These are phyloP conservation scores for Tulasnella sp. DNA, from an alignment of 768 basidiomycete species.

Conservation along the genomic window DNA sequence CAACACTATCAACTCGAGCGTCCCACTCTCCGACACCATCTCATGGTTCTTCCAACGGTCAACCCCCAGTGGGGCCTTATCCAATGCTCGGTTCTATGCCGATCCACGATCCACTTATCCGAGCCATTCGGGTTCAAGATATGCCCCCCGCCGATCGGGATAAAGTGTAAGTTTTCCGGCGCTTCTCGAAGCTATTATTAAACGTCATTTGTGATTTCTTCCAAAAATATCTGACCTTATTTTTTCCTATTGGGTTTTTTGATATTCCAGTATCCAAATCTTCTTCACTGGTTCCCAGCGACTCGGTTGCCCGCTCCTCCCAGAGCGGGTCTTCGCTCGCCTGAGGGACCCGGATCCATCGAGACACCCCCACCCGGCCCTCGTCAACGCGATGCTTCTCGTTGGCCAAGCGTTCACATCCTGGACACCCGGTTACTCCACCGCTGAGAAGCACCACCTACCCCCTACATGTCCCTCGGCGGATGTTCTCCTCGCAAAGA, in stretches of 20 bases:
- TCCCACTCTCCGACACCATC: constrained; percentile 9
- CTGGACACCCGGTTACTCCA: constrained; percentile 5
- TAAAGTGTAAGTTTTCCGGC: constrained; percentile 1
- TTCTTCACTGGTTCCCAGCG: constrained; percentile 17
- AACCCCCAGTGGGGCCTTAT: background rate
- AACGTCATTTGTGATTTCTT: background rate
- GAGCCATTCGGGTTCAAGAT: background rate
- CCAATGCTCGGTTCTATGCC: background rate
- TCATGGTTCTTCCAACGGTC: background rate
- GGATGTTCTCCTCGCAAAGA: constrained; percentile 5
- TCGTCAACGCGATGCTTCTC: constrained; percentile 19
- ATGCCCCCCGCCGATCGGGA: constrained; percentile 16
- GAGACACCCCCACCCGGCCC: constrained; percentile 13
- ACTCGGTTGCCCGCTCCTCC: constrained; percentile 1
- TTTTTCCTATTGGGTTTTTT: background rate
- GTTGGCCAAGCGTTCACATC: constrained; percentile 12
- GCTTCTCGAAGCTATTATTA: background rate
- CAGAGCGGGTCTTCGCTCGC: background rate
- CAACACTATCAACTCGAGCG: background rate
- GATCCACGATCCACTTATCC: background rate
- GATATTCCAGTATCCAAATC: constrained; percentile 5
- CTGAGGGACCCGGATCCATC: background rate
- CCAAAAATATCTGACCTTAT: background rate
- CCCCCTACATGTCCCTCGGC: constrained; percentile 2
- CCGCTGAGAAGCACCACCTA: constrained; percentile 8